Conservation (phyloP, 2,329 filamentous ascomycete genomes). For the Piedraia hortae region DNA sequence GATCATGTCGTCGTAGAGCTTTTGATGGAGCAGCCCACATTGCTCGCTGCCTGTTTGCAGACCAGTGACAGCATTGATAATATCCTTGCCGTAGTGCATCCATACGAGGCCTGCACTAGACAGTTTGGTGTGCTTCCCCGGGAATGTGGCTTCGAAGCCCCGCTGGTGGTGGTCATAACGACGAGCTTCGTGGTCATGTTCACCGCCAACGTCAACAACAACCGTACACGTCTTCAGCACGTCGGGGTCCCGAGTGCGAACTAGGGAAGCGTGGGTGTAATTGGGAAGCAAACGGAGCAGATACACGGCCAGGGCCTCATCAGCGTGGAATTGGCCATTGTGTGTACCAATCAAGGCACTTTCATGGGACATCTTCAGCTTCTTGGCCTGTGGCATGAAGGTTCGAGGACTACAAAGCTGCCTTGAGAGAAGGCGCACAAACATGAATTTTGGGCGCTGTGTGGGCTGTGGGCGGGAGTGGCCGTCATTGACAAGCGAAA, state of each 20-base stretch:
- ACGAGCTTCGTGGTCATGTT: conserved; percentile 50
- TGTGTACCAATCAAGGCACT: conserved; percentile 55
- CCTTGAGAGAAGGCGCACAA: too few relatives aligned
- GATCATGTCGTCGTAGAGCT: conserved; percentile 79
- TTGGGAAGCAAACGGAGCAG: conserved; percentile 72
- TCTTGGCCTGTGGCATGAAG: conserved; percentile 26
- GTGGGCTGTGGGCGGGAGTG: too few relatives aligned
- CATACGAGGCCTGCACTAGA: conserved; percentile 85
- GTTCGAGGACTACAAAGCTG: too few relatives aligned
- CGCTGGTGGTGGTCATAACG: conserved; percentile 97
- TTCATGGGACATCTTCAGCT: conserved; percentile 42
- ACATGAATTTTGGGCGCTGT: too few relatives aligned
- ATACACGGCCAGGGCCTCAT: conserved; percentile 89
- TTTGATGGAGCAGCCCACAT: conserved; percentile 51
- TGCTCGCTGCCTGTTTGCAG: conserved; percentile 34
- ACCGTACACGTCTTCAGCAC: conserved; percentile 64
- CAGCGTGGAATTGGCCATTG: conserved; percentile 95
- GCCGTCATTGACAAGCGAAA: too few relatives aligned
- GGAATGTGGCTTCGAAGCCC: conserved; percentile 64
- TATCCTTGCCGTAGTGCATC: conserved; percentile 72
- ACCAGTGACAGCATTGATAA: conserved; percentile 42
- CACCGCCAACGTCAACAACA: conserved; percentile 90
- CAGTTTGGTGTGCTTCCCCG: conserved; percentile 59
- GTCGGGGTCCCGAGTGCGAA: conserved; percentile 67
- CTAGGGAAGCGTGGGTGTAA: conserved; percentile 44